Percentiles rank a stretch among this genome's conserved stretches.
Conservation (phyloP, 257 asterid genomes). For the Solanum okadae region DNA sequence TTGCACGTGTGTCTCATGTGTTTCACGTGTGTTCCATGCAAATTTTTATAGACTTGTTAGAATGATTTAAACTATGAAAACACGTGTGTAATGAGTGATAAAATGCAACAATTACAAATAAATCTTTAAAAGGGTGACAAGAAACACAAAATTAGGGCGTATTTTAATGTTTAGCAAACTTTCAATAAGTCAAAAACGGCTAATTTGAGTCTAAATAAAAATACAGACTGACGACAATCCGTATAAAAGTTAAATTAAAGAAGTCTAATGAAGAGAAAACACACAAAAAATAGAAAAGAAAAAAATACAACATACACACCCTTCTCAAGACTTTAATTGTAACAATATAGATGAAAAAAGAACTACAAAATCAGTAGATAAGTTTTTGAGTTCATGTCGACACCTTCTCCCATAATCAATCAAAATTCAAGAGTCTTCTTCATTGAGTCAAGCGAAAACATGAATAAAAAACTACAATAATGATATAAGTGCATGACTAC, state of each 20-base stretch:
- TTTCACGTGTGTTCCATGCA: too few species aligned
- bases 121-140: not conserved
- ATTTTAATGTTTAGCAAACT: not conserved
- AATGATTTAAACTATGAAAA: too few species aligned
- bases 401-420: not conserved
- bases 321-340: not conserved
- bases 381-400: not conserved
- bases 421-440: too few species aligned
- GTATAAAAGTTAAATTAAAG: not conserved
- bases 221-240: not conserved
- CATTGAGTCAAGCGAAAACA: not conserved
- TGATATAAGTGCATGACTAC: not conserved
- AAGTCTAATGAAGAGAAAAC: not conserved
- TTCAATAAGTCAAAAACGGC: too few species aligned
- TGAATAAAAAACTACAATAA: not conserved
- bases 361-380: too few species aligned
- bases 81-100: not conserved
- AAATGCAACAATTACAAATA: not conserved
- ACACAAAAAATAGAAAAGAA: not conserved
- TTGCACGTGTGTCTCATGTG: too few species aligned
- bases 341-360: not conserved
- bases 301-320: not conserved
- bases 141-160: not conserved
- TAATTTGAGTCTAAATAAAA: not conserved
- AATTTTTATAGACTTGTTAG: too few species aligned